Base-by-base conservation (phyloP, 306 rosid species). In the Arachis stenosperma region DNA sequence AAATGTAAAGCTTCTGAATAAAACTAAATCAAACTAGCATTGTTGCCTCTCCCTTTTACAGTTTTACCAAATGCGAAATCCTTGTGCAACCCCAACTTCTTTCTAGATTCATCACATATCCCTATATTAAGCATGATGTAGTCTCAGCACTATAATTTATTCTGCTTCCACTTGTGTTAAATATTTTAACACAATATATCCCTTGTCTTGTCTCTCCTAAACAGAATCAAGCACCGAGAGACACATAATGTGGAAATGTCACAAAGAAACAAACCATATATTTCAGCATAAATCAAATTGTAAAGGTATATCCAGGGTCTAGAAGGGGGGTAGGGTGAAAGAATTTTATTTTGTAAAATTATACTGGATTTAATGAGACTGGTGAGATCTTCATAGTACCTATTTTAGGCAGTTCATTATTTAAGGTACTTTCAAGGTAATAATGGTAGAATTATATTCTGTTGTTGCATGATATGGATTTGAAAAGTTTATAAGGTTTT, bases 1-100 rank as follows among this genome's bases (percentile, higher is more conserved):
- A 68, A 76, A 77, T n/a, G 58, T 42, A 48, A 69, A 60, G 29
- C 50, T 27, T 69, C 60, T 69, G 12, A 40, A 61, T 69, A 52
- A 41, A 61, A 53, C 63, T 43, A 69, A 69, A 69, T 40, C 51
- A 22, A 22, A 22, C 27, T 22, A 22, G 27, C 27, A 22, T 15
- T 65, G 27, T 3, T 43, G 27, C 22, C 66, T 29, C 52, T 43
- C 50, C 36, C 71, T 50, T 56, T 75, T 36, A 74, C 41, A 74
- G 29, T 30, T 53, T 27, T 55, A n/a, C 58, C 13, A 76, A 50
- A 55, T 47, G 44, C 36, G 22, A 76, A 76, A 67, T 75, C 46
- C 69, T 76, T 22, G 42, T 37, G 44, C 14, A 13, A 58, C 15
- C 15, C 7, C 39, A 52, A 40, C 43, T 44, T 43, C 4, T 11